Evolutionary conservation across 352 stramenopile species (phyloP).

Genomic region (Phytophthora tubulina): DNA sequence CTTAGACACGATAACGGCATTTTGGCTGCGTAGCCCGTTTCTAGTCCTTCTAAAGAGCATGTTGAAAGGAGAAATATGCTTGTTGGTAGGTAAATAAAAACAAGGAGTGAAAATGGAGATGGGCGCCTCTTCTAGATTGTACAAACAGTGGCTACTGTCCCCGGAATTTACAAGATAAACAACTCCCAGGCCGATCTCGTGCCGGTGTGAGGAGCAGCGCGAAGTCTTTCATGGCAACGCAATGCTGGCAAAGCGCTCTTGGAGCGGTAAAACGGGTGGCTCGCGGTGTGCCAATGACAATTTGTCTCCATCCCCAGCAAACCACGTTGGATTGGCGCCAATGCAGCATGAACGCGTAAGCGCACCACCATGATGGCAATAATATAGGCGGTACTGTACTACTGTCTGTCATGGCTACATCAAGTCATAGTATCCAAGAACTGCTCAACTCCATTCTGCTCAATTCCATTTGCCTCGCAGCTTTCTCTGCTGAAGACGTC

Average conservation of each 20-base stretch:
- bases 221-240: slow-evolving; percentile 24
- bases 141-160: slow-evolving; percentile 30
- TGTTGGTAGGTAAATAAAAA: slow-evolving; percentile 5
- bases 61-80: background rate
- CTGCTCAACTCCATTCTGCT: background rate
- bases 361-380: slow-evolving; percentile 5
- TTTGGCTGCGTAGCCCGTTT: background rate
- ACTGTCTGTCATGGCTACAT: slow-evolving; percentile 20
- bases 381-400: slow-evolving; percentile 12
- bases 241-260: slow-evolving; percentile 13
- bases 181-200: background rate
- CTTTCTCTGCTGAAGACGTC: background rate
- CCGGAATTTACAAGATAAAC: background rate
- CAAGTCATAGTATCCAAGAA: background rate
- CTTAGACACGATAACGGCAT: background rate
- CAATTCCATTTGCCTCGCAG: too few relatives aligned
- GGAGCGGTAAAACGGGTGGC: slow-evolving; percentile 4
- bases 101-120: slow-evolving; percentile 27
- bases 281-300: background rate
- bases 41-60: background rate
- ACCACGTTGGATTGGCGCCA: background rate
- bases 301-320: background rate
- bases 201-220: slow-evolving; percentile 20
- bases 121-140: slow-evolving; percentile 22
- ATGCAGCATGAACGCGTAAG: background rate